phyloP scores from a whole-genome alignment of 768 basidiomycete genomes.

The Leccinum rimulosum region DNA sequence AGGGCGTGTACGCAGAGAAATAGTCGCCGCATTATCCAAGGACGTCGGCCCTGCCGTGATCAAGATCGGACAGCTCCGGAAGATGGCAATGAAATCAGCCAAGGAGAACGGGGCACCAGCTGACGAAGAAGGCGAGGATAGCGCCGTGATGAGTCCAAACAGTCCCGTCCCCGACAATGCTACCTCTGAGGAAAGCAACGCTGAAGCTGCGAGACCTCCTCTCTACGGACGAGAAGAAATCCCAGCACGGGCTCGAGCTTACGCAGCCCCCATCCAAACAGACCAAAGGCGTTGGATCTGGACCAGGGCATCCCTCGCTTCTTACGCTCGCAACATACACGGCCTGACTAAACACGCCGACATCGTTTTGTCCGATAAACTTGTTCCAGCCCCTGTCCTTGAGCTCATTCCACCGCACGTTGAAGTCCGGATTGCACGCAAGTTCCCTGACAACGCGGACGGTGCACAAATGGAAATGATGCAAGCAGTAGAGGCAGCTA shows the following conservation, averaged over 20 bases:
- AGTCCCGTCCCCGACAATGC: conserved; percentile 48
- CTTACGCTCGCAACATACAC: conserved; percentile 85
- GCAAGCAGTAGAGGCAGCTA: conserved; percentile 81
- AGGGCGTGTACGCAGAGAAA: conserved; percentile 75
- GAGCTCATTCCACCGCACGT: conserved; percentile 72
- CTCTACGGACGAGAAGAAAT: conserved; percentile 36
- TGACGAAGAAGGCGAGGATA: conserved; percentile 53
- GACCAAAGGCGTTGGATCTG: conserved; percentile 77
- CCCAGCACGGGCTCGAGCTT: conserved; percentile 29
- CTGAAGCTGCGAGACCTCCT: conserved; percentile 43
- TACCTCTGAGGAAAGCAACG: conserved; percentile 34
- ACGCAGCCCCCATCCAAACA: conserved; percentile 14
- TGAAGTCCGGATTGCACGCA: conserved; percentile 85
- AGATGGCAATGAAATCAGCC: conserved; percentile 41
- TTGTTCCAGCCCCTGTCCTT: conserved; percentile 88
- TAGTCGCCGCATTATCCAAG: conserved; percentile 69
- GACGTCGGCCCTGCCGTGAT: conserved; percentile 73
- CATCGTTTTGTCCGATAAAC: conserved; percentile 92
- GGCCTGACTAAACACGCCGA: conserved; percentile 80
- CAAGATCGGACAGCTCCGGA: conserved; percentile 69
- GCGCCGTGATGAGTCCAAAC: conserved; percentile 58
- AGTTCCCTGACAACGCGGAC: conserved; percentile 97
- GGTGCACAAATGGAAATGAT: conserved; percentile 94
- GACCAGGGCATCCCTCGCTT: conserved; percentile 91
- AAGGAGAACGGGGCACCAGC: conserved; percentile 11